Evolutionary conservation across 805 yeast genomes (phyloP), one percentile per base, ranked within the genome.

Genomic region (Suhomyces emberorum): DNA sequence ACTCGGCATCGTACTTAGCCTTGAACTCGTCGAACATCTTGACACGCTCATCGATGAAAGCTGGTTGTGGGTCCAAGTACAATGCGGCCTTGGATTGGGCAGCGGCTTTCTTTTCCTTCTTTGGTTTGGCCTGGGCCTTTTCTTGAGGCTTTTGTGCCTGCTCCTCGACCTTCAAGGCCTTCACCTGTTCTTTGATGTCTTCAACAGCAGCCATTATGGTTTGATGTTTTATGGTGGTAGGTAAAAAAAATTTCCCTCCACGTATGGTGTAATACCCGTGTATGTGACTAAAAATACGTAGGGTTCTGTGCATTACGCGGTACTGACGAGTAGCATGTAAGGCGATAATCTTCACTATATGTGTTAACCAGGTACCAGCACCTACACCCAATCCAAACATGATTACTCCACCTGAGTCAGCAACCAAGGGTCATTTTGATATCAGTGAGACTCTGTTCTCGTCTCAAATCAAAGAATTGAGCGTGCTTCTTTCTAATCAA

Each of bases 1-100:
- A 65, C 44, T 76, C 78, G 4, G 77, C 89, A 52, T 87, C 88
- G 59, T 83, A 79, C 65, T 81, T 77, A 38, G 77, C 79, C 69
- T 84, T 83, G 48, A 93, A 72, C 59, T 82, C 74, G 40, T 88
- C 95, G 56, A 89, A 93, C 44, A 89, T 59, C 52, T 74, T 65
- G 57, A 83, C 71, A 65, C 98, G 83, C 45, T 81, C 77, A 26
- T 81, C 88, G 52, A 93, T 75, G 58, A 83, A 93, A 45, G 65
- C 80, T n/a, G 96, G 95, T 59, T 80, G 81, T 19, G 95, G 95
- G 39, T 81, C 82, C 46, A 82, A 48, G 42, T 61, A 63, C 28
- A 73, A 59, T 47, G 68, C 47, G 59, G 60, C 55, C 27, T 40
- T 31, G 20, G 43, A 29, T 14, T 49, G 57, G n/a, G 61, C 56